Percentiles rank a stretch among this genome's conserved stretches.
Conservation (phyloP, 768 basidiomycete genomes). For the Baorangia bicolor region DNA sequence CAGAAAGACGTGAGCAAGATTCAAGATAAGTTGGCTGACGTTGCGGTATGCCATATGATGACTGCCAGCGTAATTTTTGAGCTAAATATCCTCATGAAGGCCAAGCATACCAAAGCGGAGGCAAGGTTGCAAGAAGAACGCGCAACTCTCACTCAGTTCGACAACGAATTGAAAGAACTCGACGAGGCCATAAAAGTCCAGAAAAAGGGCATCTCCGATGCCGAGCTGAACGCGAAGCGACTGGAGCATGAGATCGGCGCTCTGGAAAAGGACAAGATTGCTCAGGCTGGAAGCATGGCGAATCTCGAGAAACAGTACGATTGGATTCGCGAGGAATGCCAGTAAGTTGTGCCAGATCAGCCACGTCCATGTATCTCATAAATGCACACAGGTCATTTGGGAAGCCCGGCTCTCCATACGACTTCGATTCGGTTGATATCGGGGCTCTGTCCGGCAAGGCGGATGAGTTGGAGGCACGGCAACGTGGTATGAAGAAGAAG, state of each 20-base stretch:
- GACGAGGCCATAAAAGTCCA: conserved; percentile 81
- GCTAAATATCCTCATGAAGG: conserved; percentile 33
- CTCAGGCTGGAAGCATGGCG: conserved; percentile 49
- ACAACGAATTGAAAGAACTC: conserved; percentile 82
- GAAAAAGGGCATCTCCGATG: conserved; percentile 65
- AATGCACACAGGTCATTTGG: conserved; percentile 69
- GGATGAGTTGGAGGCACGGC: conserved; percentile 70
- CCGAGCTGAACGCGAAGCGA: conserved; percentile 63
- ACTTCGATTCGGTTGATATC: conserved; percentile 71
- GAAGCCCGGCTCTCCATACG: conserved; percentile 74
- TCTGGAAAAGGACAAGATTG: conserved; percentile 62
- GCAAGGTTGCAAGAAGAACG: conserved; percentile 78
- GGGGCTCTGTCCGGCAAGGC: conserved; percentile 58
- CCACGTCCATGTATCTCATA: neutral
- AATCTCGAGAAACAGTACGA: conserved; percentile 78
- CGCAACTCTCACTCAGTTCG: conserved; percentile 84
- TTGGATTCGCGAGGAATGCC: conserved; percentile 88
- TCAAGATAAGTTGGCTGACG: conserved; percentile 41
- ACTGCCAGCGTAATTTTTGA: neutral
- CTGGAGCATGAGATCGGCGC: conserved; percentile 67
- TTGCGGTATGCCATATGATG: conserved; percentile 17
- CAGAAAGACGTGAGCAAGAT: conserved; percentile 64
- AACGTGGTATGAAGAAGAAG: conserved; percentile 91
- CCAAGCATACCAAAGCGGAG: conserved; percentile 62
- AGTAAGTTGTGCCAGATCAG: conserved; percentile 50